phyloP scores from a whole-genome alignment of 441 rosid species.

The Erodium chrysanthum region DNA sequence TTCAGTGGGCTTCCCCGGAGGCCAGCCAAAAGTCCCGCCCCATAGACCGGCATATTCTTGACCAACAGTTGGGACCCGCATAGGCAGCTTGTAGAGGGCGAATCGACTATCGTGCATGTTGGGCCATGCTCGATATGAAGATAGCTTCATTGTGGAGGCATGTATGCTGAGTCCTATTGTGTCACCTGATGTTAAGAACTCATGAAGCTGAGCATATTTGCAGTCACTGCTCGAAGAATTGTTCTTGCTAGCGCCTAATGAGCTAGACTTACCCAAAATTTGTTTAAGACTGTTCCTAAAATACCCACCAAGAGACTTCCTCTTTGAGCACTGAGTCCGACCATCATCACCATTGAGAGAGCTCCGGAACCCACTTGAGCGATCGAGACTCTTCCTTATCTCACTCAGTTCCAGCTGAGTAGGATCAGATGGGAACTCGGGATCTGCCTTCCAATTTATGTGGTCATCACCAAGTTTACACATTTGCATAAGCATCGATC shows the following conservation, averaged over 20 bases:
- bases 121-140: conserved; percentile 80
- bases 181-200: conserved; percentile 51
- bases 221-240: conserved; percentile 48
- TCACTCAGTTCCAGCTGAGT: conserved; percentile 36
- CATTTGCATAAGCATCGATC: conserved; percentile 45
- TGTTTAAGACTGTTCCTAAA: conserved; percentile 44
- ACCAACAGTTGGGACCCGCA: conserved; percentile 34
- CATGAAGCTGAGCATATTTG: conserved; percentile 43
- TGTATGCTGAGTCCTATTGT: conserved; percentile 47
- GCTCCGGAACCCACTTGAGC: conserved; percentile 19
- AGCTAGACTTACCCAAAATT: conserved; percentile 43
- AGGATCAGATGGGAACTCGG: conserved; percentile 32
- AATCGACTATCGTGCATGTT: conserved; percentile 63
- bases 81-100: conserved; percentile 66
- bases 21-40: conserved; percentile 92
- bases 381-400: conserved; percentile 36
- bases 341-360: conserved; percentile 29
- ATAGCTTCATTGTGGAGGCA: conserved; percentile 44
- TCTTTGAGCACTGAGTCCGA: conserved; percentile 23
- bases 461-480: conserved; percentile 31
- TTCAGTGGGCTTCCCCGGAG: conserved; percentile 55
- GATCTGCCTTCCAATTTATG: conserved; percentile 32
- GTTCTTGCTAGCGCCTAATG: conserved; percentile 30
- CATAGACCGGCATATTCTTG: conserved; percentile 71
- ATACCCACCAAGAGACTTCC: conserved; percentile 41